Conservation (phyloP, 306 rosid species). For the Lotus japonicus region DNA sequence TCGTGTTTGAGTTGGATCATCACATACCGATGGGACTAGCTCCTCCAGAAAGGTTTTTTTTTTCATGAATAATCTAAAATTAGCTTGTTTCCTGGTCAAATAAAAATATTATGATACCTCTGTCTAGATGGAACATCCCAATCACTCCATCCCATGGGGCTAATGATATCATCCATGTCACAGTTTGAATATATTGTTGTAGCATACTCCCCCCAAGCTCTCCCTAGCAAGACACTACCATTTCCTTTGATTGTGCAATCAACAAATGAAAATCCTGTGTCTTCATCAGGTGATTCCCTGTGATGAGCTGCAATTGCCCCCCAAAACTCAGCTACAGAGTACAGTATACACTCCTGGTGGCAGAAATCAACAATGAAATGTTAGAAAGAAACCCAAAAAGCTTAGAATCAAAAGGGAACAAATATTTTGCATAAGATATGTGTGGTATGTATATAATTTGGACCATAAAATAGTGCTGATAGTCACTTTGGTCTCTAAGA, state of each 20-base stretch:
- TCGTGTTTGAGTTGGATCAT: too few species aligned
- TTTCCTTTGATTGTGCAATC: conserved; percentile 48
- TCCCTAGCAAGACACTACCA: conserved; percentile 48
- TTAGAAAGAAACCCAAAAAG: background rate
- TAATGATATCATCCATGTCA: conserved; percentile 36
- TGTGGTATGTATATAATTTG: background rate
- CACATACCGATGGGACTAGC: too few species aligned
- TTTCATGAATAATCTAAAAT: too few species aligned
- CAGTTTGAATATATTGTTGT: conserved; percentile 51
- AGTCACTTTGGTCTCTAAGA: too few species aligned
- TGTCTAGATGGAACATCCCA: conserved; percentile 49
- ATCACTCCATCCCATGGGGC: conserved; percentile 59
- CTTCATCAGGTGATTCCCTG: conserved; percentile 38
- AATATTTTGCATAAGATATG: background rate
- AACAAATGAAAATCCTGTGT: conserved; percentile 61
- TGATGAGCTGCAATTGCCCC: conserved; percentile 86
- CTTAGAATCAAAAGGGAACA: background rate
- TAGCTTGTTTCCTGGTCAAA: too few species aligned
- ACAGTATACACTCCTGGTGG: conserved; percentile 43
- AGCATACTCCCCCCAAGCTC: conserved; percentile 71
- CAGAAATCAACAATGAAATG: background rate
- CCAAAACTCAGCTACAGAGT: conserved; percentile 41
- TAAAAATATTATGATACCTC: conserved; percentile 34
- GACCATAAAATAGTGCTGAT: background rate
- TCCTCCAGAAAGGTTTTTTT: too few species aligned